Conservation (phyloP, 2,329 filamentous ascomycete genomes). For the Paraconiothyrium brasiliense region DNA sequence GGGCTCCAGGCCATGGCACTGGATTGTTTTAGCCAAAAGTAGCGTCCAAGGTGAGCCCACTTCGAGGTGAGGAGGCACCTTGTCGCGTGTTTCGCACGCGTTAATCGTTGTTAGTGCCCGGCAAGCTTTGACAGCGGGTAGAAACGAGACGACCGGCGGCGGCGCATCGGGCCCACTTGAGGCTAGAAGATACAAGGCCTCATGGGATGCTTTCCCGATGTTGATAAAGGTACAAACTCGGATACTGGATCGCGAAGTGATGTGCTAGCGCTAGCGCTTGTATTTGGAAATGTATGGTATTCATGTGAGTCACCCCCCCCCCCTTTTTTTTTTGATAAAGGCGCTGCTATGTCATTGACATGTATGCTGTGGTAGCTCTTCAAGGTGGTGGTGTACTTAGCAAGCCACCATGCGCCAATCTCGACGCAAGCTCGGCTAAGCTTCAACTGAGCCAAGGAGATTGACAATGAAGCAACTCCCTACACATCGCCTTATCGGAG, state of each 20-base stretch:
- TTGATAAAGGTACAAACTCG: not conserved
- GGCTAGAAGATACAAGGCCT: not conserved
- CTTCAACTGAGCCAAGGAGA: too few species aligned
- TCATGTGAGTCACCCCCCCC: not conserved
- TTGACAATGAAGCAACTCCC: too few species aligned
- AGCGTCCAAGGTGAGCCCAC: not conserved
- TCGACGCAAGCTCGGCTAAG: too few species aligned
- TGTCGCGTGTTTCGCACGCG: not conserved
- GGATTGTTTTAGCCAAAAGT: not conserved
- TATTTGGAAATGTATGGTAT: not conserved
- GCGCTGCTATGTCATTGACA: not conserved
- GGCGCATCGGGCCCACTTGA: not conserved
- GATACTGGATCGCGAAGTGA: not conserved
- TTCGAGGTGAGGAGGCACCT: not conserved
- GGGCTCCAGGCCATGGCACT: not conserved
- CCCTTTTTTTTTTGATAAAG: too few species aligned
- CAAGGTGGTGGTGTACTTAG: too few species aligned
- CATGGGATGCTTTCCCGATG: not conserved
- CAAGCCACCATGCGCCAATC: too few species aligned
- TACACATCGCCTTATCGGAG: too few species aligned
- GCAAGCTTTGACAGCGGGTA: constrained; percentile 11
- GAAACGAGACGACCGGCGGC: constrained; percentile 7
- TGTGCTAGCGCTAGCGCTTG: not conserved
- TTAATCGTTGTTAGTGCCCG: not conserved
- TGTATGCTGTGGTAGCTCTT: not conserved